phyloP scores from a whole-genome alignment of 768 basidiomycete species.

The Coprinopsis strossmayeri region DNA sequence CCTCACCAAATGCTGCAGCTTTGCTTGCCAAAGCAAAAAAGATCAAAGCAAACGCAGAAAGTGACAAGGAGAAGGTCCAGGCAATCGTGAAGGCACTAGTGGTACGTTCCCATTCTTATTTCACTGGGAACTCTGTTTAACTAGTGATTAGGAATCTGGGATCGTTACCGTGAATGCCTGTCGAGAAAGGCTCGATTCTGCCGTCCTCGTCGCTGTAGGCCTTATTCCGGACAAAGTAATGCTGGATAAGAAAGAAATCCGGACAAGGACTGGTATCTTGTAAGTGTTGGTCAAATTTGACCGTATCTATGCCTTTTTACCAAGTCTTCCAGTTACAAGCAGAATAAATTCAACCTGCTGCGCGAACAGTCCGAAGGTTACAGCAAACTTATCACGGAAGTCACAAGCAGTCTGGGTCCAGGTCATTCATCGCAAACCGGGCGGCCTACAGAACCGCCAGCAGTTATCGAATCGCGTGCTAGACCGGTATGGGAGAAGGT shows the following conservation, averaged over 20 bases:
- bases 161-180: conserved; percentile 57
- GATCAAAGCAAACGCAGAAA: conserved; percentile 48
- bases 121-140: conserved; percentile 4
- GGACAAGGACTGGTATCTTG: conserved; percentile 78
- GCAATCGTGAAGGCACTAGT: conserved; percentile 54
- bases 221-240: conserved; percentile 61
- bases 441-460: conserved; percentile 51
- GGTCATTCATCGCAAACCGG: conserved; percentile 66
- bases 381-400: conserved; percentile 83
- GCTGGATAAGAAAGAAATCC: conserved; percentile 75
- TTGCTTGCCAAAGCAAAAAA: conserved; percentile 32
- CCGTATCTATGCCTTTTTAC: background rate
- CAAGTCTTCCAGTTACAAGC: conserved; percentile 69
- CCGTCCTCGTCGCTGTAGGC: conserved; percentile 54
- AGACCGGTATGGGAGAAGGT: conserved; percentile 76
- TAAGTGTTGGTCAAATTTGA: conserved; percentile 41
- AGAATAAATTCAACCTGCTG: conserved; percentile 96
- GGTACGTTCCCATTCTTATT: conserved; percentile 31
- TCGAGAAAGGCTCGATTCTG: conserved; percentile 68
- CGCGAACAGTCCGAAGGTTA: conserved; percentile 98
- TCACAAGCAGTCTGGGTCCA: conserved; percentile 71
- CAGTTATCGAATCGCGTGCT: conserved; percentile 56
- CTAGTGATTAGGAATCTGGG: conserved; percentile 39
- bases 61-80: conserved; percentile 57
- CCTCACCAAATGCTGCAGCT: conserved; percentile 14